These are phyloP conservation scores for Candolleomyces aberdarensis DNA, from an alignment of 768 basidiomycete genomes.

Conservation along the genomic window DNA sequence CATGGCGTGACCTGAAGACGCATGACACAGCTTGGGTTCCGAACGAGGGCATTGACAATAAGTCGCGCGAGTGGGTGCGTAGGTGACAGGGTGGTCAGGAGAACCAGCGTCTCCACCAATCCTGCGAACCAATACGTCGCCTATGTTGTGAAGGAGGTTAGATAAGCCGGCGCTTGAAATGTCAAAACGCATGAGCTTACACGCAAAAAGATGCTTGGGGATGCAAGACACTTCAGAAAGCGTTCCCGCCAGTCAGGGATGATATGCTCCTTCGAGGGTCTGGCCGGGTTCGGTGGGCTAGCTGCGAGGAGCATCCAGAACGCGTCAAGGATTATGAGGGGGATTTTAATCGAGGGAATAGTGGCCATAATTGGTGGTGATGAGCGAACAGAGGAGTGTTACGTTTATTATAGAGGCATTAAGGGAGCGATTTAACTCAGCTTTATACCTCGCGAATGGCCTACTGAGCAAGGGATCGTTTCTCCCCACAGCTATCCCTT, in stretches of 20 bases:
- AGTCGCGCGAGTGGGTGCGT: conserved; percentile 14
- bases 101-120: conserved; percentile 26
- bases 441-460: too few species aligned
- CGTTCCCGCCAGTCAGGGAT: conserved; percentile 32
- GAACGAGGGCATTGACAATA: conserved; percentile 15
- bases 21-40: conserved; percentile 5
- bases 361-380: not conserved
- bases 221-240: conserved; percentile 26
- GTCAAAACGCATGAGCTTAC: conserved; percentile 13
- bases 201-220: conserved; percentile 25
- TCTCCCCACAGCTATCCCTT: too few species aligned
- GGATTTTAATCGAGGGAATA: conserved; percentile 23
- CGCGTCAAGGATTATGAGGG: conserved; percentile 31
- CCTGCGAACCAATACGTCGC: conserved; percentile 23
- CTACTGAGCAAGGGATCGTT: too few species aligned
- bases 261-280: conserved; percentile 17
- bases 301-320: conserved; percentile 35
- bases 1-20: conserved; percentile 22
- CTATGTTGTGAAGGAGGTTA: conserved; percentile 12
- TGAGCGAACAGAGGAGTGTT: not conserved
- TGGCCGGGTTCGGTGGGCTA: conserved; percentile 32
- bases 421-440: too few species aligned
- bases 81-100: conserved; percentile 20
- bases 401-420: too few species aligned
- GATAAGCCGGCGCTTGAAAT: not conserved